Conservation (phyloP, 306 rosid species). For the Pachyrhizus erosus region DNA sequence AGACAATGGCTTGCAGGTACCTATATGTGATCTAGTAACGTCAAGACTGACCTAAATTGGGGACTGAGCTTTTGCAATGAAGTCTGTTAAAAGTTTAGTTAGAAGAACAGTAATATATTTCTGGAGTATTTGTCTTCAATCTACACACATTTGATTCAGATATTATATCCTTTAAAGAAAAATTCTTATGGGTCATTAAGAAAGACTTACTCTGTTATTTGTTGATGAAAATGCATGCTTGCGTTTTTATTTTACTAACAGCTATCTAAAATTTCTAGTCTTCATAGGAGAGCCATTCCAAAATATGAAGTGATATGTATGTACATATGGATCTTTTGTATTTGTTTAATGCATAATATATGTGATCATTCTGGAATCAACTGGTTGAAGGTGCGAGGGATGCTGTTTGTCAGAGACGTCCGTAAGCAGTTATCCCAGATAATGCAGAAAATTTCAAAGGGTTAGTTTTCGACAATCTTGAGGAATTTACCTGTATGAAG, state of each 20-base stretch:
- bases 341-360: slow-evolving; percentile 22
- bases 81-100: slow-evolving; percentile 37
- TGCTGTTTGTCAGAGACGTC: slow-evolving; percentile 88
- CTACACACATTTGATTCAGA: slow-evolving; percentile 23
- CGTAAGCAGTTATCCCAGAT: slow-evolving; percentile 88
- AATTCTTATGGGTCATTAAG: slow-evolving; percentile 11
- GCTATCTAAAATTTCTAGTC: slow-evolving; percentile 24
- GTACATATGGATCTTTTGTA: not conserved
- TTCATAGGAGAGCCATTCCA: slow-evolving; percentile 22
- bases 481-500: slow-evolving; percentile 35
- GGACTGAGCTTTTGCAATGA: slow-evolving; percentile 26
- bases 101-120: slow-evolving; percentile 30
- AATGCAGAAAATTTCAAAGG: slow-evolving; percentile 85
- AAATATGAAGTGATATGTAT: slow-evolving; percentile 11
- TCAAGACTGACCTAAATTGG: slow-evolving; percentile 16
- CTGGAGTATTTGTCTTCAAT: slow-evolving; percentile 15
- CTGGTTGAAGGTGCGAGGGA: slow-evolving; percentile 87
- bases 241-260: slow-evolving; percentile 11
- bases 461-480: slow-evolving; percentile 56
- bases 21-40: slow-evolving; percentile 26
- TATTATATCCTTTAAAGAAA: slow-evolving; percentile 15
- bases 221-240: slow-evolving; percentile 36
- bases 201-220: slow-evolving; percentile 22
- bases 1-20: slow-evolving; percentile 82
- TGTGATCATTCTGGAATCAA: slow-evolving; percentile 41